These are phyloP conservation scores for Meira nashicola DNA, from an alignment of 1,284 basidiomycete genomes.

Conservation along the genomic window DNA sequence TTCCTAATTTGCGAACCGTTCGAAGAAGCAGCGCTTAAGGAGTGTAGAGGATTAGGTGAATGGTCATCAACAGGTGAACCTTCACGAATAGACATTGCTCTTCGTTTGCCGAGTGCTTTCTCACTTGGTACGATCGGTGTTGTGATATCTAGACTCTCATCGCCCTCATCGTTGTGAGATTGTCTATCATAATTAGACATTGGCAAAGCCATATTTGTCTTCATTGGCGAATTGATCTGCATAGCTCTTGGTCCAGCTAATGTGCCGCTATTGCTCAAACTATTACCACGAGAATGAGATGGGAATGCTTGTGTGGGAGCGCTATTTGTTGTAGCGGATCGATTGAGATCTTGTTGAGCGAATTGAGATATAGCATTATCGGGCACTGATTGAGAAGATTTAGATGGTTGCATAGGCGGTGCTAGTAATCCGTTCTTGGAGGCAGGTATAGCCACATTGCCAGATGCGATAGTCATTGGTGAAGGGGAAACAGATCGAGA, in stretches of 20 bases:
- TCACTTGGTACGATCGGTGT: slow-evolving; percentile 35
- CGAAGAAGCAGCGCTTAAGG: too few species aligned
- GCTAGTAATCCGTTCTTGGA: background rate
- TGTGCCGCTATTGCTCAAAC: background rate
- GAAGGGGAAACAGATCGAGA: slow-evolving; percentile 15
- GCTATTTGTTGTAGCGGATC: background rate
- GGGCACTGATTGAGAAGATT: background rate
- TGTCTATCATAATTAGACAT: background rate
- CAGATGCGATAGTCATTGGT: background rate
- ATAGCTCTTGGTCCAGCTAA: background rate
- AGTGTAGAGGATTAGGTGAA: background rate
- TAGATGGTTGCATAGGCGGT: background rate
- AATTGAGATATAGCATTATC: background rate
- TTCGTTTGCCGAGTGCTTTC: slow-evolving; percentile 42
- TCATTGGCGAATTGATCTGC: background rate
- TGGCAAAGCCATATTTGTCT: background rate
- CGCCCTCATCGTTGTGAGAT: slow-evolving; percentile 9
- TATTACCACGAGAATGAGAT: background rate
- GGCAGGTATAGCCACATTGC: too few species aligned
- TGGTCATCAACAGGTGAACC: slow-evolving; percentile 1
- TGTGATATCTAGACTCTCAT: slow-evolving; percentile 22
- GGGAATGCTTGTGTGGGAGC: background rate
- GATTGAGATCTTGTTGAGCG: background rate
- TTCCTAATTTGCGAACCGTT: too few species aligned
- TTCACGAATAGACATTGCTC: slow-evolving; percentile 12